phyloP scores from a whole-genome alignment of 441 rosid genomes.

The Pelargonium citronellum region DNA sequence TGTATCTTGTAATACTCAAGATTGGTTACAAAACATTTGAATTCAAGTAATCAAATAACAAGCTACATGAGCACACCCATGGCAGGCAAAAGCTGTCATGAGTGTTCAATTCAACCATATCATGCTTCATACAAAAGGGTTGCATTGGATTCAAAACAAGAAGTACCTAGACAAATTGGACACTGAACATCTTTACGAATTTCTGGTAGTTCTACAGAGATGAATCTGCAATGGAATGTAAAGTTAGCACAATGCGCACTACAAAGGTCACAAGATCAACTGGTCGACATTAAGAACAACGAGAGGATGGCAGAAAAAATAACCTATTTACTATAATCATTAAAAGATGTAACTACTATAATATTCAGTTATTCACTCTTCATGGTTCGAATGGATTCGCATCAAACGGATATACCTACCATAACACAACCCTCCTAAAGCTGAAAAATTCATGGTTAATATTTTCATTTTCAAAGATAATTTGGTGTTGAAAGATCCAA shows the following conservation, averaged over 20 bases:
- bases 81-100: neutral
- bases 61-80: neutral
- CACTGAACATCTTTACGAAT: constrained; percentile 85
- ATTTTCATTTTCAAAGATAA: neutral
- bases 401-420: too few species aligned
- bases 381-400: neutral
- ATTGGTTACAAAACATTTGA: neutral
- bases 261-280: constrained; percentile 10
- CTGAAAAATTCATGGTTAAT: neutral
- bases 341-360: neutral
- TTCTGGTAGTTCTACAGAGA: constrained; percentile 55
- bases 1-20: neutral
- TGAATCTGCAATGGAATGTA: constrained; percentile 54
- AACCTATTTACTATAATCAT: neutral
- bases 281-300: neutral
- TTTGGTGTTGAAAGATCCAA: neutral
- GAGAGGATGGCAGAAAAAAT: neutral
- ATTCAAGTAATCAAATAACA: neutral
- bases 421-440: neutral
- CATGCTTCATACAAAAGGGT: neutral
- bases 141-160: constrained; percentile 6
- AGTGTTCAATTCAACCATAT: neutral
- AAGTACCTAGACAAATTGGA: constrained; percentile 85
- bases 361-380: neutral
- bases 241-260: constrained; percentile 9